A percentile compares a stretch with the other conserved stretches of the same genome.
Conservation (phyloP, 495 filamentous ascomycete genomes). For the Saxophila tyrrhenica region DNA sequence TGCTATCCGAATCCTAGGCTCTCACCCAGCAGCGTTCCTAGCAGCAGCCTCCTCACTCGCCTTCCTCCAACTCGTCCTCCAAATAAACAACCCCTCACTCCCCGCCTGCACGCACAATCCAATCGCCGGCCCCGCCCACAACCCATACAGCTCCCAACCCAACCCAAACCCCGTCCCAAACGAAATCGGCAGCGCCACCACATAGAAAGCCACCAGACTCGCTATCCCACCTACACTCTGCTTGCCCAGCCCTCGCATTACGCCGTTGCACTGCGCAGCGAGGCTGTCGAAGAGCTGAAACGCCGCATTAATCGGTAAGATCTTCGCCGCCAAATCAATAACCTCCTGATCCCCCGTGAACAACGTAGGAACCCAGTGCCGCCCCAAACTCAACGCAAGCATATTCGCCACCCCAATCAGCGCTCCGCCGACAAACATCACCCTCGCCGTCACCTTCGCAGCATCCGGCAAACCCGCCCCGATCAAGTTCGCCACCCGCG, state of each 20-base stretch:
- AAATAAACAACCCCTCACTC: constrained; percentile 58
- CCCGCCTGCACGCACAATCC: constrained; percentile 40
- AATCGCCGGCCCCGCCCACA: constrained; percentile 51
- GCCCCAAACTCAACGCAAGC: constrained; percentile 48
- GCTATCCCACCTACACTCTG: constrained; percentile 85
- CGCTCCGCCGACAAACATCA: constrained; percentile 47
- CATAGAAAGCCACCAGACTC: constrained; percentile 75
- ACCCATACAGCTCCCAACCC: constrained; percentile 58
- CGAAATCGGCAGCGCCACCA: constrained; percentile 71
- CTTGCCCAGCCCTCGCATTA: constrained; percentile 71
- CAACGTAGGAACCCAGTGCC: constrained; percentile 59
- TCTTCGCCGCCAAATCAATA: constrained; percentile 55
- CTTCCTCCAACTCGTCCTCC: constrained; percentile 55
- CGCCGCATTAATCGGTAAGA: constrained; percentile 67
- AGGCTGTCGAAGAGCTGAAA: constrained; percentile 84
- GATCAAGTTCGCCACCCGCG: constrained; percentile 34
- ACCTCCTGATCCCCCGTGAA: constrained; percentile 77
- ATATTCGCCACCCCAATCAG: constrained; percentile 69
- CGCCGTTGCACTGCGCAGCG: constrained; percentile 65
- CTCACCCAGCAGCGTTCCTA: constrained; percentile 40
- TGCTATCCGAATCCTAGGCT: no score
- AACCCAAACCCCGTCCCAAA: constrained; percentile 63
- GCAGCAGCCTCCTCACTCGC: constrained; percentile 61
- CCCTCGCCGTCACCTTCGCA: constrained; percentile 28
- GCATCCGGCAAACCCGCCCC: constrained; percentile 28